These are phyloP conservation scores for Axilococcus clingmanii DNA, from an alignment of 139 green algal genomes.

Conservation along the genomic window DNA sequence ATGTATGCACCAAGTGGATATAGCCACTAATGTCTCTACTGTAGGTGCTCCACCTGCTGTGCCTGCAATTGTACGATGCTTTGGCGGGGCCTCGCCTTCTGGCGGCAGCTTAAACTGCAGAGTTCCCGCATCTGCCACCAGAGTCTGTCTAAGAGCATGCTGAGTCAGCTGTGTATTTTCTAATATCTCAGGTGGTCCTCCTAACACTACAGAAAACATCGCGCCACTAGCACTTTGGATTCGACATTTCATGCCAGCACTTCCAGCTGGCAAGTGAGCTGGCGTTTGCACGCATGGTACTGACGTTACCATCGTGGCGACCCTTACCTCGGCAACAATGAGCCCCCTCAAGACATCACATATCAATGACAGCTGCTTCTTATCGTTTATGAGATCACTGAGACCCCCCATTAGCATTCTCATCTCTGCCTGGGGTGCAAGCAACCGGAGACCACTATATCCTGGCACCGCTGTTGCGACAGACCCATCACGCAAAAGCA, in stretches of 20 bases:
- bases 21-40: constrained; percentile 58
- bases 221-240: constrained; percentile 34
- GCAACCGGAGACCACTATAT: constrained; percentile 59
- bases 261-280: constrained; percentile 50
- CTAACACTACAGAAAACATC: constrained; percentile 44
- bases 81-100: constrained; percentile 33
- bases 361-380: constrained; percentile 29
- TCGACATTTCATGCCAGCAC: constrained; percentile 43
- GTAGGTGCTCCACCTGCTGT: constrained; percentile 44
- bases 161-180: constrained; percentile 44
- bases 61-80: constrained; percentile 13
- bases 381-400: constrained; percentile 23
- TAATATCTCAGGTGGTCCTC: constrained; percentile 47
- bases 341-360: constrained; percentile 67
- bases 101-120: constrained; percentile 73
- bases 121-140: constrained; percentile 61
- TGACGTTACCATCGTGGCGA: constrained; percentile 13
- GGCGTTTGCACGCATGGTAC: constrained; percentile 30
- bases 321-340: constrained; percentile 51
- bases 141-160: constrained; percentile 58
- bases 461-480: constrained; percentile 38
- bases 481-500: constrained; percentile 5
- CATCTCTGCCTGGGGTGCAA: constrained; percentile 71
- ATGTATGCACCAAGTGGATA: constrained; percentile 71
- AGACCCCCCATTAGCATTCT: constrained; percentile 52